phyloP scores from a whole-genome alignment of 2,329 filamentous ascomycete genomes.

The Microdochium trichocladiopsis region DNA sequence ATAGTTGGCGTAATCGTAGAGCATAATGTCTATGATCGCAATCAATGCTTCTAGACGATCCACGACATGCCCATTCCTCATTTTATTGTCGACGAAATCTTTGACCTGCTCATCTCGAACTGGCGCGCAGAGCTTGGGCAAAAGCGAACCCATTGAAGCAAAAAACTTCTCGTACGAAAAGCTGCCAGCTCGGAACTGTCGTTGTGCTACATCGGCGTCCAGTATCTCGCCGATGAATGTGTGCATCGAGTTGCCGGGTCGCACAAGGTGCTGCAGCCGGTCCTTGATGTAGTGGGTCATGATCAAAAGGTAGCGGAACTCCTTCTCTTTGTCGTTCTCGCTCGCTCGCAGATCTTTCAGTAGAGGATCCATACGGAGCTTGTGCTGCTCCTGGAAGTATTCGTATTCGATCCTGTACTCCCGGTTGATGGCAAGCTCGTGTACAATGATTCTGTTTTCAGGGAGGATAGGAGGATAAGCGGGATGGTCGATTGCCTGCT shows the following conservation, averaged over 20 bases:
- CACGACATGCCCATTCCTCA: conserved; percentile 57
- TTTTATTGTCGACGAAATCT: conserved; percentile 55
- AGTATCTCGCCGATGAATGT: conserved; percentile 68
- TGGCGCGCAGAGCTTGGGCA: conserved; percentile 75
- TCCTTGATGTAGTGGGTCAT: conserved; percentile 65
- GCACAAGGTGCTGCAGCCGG: conserved; percentile 66
- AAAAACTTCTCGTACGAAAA: conserved; percentile 83
- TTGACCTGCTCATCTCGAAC: conserved; percentile 73
- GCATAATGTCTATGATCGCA: conserved; percentile 68
- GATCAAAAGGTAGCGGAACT: conserved; percentile 61
- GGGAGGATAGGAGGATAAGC: conserved; percentile 53
- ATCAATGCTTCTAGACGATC: conserved; percentile 70
- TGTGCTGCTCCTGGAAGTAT: conserved; percentile 51
- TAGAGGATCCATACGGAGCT: conserved; percentile 38
- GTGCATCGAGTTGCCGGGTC: conserved; percentile 65
- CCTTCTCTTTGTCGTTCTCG: conserved; percentile 58
- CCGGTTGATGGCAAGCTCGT: conserved; percentile 74
- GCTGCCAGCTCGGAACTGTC: conserved; percentile 61
- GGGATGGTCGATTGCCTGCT: conserved; percentile 25
- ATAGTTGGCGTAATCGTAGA: conserved; percentile 79
- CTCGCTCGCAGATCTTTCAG: conserved; percentile 53
- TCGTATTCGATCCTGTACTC: conserved; percentile 65
- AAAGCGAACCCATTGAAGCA: conserved; percentile 63
- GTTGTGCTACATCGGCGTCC: conserved; percentile 63
- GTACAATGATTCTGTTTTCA: conserved; percentile 67